Conservation (phyloP, 2,329 filamentous ascomycete genomes). For the Elsinoe australis region DNA sequence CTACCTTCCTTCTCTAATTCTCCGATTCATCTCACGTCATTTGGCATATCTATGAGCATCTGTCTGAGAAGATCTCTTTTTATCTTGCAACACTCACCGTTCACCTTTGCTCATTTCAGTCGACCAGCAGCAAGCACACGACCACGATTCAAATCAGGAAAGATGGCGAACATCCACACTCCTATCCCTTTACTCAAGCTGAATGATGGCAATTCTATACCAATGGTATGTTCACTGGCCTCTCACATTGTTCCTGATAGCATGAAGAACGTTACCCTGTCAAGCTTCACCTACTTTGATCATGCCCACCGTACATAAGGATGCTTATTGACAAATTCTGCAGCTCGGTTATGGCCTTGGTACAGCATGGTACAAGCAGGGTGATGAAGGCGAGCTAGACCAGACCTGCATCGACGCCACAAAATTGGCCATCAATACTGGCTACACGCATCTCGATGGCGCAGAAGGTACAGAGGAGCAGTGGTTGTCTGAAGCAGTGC, state of each 20-base stretch:
- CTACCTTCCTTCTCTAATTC: too few species aligned
- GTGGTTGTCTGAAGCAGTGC: not conserved
- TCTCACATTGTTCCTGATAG: not conserved
- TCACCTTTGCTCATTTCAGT: not conserved
- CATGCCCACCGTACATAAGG: too few species aligned
- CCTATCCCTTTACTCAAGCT: conserved; percentile 57
- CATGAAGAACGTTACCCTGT: too few species aligned
- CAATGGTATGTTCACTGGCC: conserved; percentile 54
- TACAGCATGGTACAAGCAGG: conserved; percentile 56
- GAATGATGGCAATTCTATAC: conserved; percentile 66
- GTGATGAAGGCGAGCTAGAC: conserved; percentile 47
- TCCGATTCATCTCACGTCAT: too few species aligned
- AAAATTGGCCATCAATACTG: conserved; percentile 59
- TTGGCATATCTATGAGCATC: conserved; percentile 12
- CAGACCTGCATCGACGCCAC: conserved; percentile 48
- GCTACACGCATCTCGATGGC: conserved; percentile 66
- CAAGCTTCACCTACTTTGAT: too few species aligned
- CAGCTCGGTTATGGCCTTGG: conserved; percentile 68
- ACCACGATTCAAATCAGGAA: conserved; percentile 12
- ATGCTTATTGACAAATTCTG: conserved; percentile 13
- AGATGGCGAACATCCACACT: conserved; percentile 38
- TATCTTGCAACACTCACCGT: not conserved
- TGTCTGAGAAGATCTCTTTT: not conserved
- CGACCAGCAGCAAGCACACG: conserved; percentile 1
- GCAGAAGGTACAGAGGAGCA: conserved; percentile 52